These are phyloP conservation scores for Xylona heveae DNA, from an alignment of 495 filamentous ascomycete genomes.

Conservation along the genomic window DNA sequence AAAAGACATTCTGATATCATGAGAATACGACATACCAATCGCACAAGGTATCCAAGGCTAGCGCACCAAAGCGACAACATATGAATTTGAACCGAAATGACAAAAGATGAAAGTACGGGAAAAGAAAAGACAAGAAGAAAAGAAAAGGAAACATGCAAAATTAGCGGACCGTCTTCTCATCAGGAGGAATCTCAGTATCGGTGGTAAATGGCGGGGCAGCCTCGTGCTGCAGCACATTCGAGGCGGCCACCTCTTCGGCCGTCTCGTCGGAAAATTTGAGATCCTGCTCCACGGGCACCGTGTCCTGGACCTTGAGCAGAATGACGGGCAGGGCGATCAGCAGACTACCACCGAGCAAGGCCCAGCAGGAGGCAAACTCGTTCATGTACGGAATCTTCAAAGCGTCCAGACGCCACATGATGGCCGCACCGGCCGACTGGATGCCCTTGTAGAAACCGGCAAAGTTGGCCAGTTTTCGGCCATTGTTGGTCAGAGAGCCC, in stretches of 20 bases:
- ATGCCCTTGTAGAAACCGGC: slow-evolving; percentile 95
- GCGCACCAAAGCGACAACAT: too few relatives aligned
- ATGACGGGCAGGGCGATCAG: slow-evolving; percentile 62
- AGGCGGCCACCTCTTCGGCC: slow-evolving; percentile 45
- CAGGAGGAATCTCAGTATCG: too few relatives aligned
- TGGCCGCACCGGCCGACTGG: slow-evolving; percentile 80
- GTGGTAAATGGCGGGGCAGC: too few relatives aligned
- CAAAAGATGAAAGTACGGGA: too few relatives aligned
- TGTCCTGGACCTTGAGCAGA: slow-evolving; percentile 56
- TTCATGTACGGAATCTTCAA: slow-evolving; percentile 8
- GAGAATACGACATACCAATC: too few relatives aligned
- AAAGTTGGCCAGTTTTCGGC: slow-evolving; percentile 79
- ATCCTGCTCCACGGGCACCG: slow-evolving; percentile 50
- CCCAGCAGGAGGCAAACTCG: slow-evolving; percentile 38
- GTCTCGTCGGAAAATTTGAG: slow-evolving; percentile 71
- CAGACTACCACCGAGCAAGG: slow-evolving; percentile 46
- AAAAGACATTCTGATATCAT: too few relatives aligned
- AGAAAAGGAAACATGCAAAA: too few relatives aligned
- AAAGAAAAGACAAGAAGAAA: too few relatives aligned
- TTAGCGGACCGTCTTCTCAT: too few relatives aligned
- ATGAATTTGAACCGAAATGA: too few relatives aligned
- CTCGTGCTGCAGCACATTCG: too few relatives aligned
- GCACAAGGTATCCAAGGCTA: too few relatives aligned
- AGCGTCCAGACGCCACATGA: slow-evolving; percentile 41
- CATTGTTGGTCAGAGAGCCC: slow-evolving; percentile 79